These are phyloP conservation scores for Kwoniella europaea DNA, from an alignment of 768 basidiomycete species.

Conservation along the genomic window DNA sequence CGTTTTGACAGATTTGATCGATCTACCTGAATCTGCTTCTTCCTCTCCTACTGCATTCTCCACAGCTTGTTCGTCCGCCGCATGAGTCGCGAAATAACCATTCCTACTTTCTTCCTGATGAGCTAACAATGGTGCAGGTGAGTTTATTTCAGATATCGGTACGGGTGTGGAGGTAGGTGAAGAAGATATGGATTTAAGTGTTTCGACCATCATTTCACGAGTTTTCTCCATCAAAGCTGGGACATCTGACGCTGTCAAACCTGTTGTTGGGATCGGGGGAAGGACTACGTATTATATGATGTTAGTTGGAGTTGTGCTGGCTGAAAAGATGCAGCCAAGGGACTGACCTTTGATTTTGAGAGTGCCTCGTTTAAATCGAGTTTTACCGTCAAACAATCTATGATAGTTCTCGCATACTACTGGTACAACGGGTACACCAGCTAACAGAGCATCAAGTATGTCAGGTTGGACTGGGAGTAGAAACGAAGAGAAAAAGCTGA, in stretches of 20 bases:
- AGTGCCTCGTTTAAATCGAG: constrained; percentile 71
- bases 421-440: constrained; percentile 85
- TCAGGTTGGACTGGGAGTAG: no score
- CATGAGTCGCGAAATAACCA: constrained; percentile 12
- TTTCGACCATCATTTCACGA: constrained; percentile 75
- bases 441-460: constrained; percentile 37
- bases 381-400: constrained; percentile 75
- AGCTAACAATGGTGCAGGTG: constrained; percentile 28
- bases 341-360: constrained; percentile 78
- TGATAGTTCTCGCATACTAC: constrained; percentile 93
- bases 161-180: constrained; percentile 12
- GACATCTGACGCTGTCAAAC: constrained; percentile 73
- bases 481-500: not conserved
- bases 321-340: not conserved
- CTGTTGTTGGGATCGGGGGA: constrained; percentile 78
- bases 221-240: constrained; percentile 70
- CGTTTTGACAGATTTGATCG: constrained; percentile 11
- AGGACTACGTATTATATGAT: constrained; percentile 66
- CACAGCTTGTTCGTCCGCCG: constrained; percentile 20
- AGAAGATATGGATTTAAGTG: constrained; percentile 76
- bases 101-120: constrained; percentile 19
- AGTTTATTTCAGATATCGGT: constrained; percentile 6
- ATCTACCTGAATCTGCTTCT: constrained; percentile 19
- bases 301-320: not conserved
- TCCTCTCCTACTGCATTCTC: constrained; percentile 28